A percentile compares a stretch with the other conserved stretches of the same genome.
These are phyloP conservation scores for Hypoxylon rubiginosum DNA, from an alignment of 2,329 filamentous ascomycete genomes.

Conservation along the genomic window DNA sequence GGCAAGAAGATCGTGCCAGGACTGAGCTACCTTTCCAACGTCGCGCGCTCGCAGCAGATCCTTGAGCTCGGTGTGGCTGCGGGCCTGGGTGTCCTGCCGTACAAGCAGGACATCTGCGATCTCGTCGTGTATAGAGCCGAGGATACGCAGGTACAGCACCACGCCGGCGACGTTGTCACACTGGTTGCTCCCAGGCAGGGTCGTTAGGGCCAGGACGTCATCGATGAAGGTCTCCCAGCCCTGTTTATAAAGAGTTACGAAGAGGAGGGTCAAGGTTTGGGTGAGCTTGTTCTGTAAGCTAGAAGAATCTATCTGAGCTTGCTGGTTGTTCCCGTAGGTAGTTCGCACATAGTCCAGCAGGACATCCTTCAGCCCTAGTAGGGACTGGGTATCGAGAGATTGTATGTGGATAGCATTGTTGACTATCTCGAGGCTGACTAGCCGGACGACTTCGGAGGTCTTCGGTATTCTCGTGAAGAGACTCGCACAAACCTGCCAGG, in stretches of 20 bases:
- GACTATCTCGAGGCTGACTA: slow-evolving; percentile 91
- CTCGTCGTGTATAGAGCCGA: slow-evolving; percentile 94
- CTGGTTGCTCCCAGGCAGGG: slow-evolving; percentile 68
- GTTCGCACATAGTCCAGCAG: slow-evolving; percentile 85
- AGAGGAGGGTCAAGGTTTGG: slow-evolving; percentile 94
- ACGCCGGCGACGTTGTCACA: slow-evolving; percentile 82
- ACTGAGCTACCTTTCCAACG: slow-evolving; percentile 86
- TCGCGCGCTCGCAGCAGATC: slow-evolving; percentile 89
- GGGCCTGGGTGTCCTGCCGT: slow-evolving; percentile 81
- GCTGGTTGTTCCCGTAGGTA: slow-evolving; percentile 74
- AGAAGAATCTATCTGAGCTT: slow-evolving; percentile 74
- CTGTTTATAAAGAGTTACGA: slow-evolving; percentile 85
- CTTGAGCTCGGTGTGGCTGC: slow-evolving; percentile 90
- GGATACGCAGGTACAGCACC: slow-evolving; percentile 87
- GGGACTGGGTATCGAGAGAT: slow-evolving; percentile 77
- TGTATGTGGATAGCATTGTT: slow-evolving; percentile 91
- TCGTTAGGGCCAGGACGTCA: slow-evolving; percentile 85
- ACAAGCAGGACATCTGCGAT: slow-evolving; percentile 93
- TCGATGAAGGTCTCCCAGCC: slow-evolving; percentile 93
- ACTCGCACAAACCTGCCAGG: slow-evolving; percentile 89
- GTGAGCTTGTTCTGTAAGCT: slow-evolving; percentile 96
- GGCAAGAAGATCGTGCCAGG: slow-evolving; percentile 91
- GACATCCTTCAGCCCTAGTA: slow-evolving; percentile 83
- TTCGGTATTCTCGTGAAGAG: slow-evolving; percentile 86
- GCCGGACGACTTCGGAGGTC: slow-evolving; percentile 84